Conservation (phyloP, 2,329 filamentous ascomycete genomes). For the Aschersonia sp. region DNA sequence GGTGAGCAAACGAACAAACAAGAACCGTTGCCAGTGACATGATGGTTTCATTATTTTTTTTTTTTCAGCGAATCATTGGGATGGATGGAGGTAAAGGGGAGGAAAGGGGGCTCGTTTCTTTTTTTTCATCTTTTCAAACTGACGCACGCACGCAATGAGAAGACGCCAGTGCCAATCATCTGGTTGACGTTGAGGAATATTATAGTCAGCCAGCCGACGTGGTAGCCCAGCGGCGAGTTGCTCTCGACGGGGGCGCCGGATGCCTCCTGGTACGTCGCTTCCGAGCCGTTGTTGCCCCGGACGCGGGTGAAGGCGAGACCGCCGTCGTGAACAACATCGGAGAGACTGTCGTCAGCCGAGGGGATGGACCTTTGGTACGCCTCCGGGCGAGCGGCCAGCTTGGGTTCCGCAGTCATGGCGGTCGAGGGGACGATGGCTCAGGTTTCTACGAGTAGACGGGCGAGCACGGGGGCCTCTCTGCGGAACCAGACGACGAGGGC, state of each 20-base stretch:
- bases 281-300: slow-evolving; percentile 32
- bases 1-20: neutral
- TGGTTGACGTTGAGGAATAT: slow-evolving; percentile 46
- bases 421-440: too few species aligned
- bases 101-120: neutral
- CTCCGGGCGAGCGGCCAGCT: too few species aligned
- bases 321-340: slow-evolving; percentile 16
- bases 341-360: neutral
- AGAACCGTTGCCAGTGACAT: neutral
- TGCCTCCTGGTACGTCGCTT: slow-evolving; percentile 42
- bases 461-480: too few species aligned
- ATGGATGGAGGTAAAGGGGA: neutral
- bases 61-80: neutral
- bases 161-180: slow-evolving; percentile 51
- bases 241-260: slow-evolving; percentile 46
- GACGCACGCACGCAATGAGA: slow-evolving; percentile 41
- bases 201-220: slow-evolving; percentile 39
- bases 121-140: neutral
- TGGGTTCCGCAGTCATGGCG: too few species aligned
- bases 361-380: neutral
- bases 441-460: too few species aligned
- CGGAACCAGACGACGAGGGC: too few species aligned
- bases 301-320: slow-evolving; percentile 24
- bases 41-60: too few species aligned
- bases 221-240: slow-evolving; percentile 42